These are phyloP conservation scores for Themeda triandra DNA, from an alignment of 176 grass and related monocot genomes.

Conservation along the genomic window DNA sequence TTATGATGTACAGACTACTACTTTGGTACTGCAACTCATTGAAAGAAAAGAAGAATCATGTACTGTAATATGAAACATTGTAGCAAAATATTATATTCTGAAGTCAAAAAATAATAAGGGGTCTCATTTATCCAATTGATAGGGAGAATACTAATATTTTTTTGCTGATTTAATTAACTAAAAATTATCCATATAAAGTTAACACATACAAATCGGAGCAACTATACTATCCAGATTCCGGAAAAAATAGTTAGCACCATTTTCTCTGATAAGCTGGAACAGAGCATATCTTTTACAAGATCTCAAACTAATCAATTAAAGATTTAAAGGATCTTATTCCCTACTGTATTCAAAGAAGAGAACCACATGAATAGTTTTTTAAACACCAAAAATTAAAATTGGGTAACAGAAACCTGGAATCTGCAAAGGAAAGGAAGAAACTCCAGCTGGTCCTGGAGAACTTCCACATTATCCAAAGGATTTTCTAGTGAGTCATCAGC, in stretches of 20 bases:
- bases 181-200: not conserved
- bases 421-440: slow-evolving; percentile 98
- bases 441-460: slow-evolving; percentile 97
- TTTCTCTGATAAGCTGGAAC: slow-evolving; percentile 7
- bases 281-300: not conserved
- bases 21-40: slow-evolving; percentile 80
- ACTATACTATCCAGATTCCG: not conserved
- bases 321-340: not conserved
- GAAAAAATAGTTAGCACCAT: not conserved
- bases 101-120: not conserved
- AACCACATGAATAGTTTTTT: not conserved
- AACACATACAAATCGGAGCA: not conserved
- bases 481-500: slow-evolving; percentile 70
- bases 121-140: slow-evolving; percentile 1
- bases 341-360: not conserved
- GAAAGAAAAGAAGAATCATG: slow-evolving; percentile 30
- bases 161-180: not conserved
- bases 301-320: not conserved
- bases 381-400: slow-evolving; percentile 25
- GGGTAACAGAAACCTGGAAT: slow-evolving; percentile 73
- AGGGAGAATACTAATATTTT: not conserved
- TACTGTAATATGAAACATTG: slow-evolving; percentile 11
- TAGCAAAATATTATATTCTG: slow-evolving; percentile 12
- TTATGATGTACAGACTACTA: slow-evolving; percentile 91
- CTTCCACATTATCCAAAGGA: slow-evolving; percentile 88